These are phyloP conservation scores for Metroxylon sagu DNA, from an alignment of 176 grass and related monocot species.

Conservation along the genomic window DNA sequence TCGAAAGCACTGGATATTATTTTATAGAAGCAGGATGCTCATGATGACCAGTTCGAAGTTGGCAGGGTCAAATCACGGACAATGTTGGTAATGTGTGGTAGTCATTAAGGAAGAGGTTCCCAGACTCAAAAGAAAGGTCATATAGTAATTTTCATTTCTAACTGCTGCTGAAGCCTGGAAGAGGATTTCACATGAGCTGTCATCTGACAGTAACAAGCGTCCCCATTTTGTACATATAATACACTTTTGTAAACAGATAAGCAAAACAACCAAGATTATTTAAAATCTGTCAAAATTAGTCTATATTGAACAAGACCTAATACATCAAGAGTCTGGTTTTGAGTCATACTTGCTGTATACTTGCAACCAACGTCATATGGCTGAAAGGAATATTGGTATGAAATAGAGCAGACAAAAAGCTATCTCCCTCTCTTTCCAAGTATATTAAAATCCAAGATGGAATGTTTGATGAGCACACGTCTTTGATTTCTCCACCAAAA, in stretches of 20 bases:
- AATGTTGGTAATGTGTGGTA: no score
- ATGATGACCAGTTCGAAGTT: no score
- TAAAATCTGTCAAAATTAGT: slow-evolving; percentile 11
- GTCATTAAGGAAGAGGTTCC: no score
- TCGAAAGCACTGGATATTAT: no score
- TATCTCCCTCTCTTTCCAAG: slow-evolving; percentile 8
- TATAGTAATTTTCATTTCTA: slow-evolving; percentile 33
- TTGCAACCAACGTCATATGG: slow-evolving; percentile 40
- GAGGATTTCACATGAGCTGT: slow-evolving; percentile 11
- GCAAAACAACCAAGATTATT: no score
- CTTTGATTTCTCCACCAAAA: slow-evolving; percentile 91
- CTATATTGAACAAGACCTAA: slow-evolving; percentile 23
- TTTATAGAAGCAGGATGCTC: no score
- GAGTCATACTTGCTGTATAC: slow-evolving; percentile 45
- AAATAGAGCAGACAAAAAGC: slow-evolving; percentile 34
- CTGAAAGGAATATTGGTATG: slow-evolving; percentile 17
- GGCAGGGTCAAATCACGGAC: no score
- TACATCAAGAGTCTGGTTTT: slow-evolving; percentile 38
- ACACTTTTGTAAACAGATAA: slow-evolving; percentile 21
- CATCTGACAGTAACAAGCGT: slow-evolving; percentile 1
- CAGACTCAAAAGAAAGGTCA: slow-evolving; percentile 1
- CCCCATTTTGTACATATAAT: neutral
- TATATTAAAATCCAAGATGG: slow-evolving; percentile 2
- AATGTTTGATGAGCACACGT: slow-evolving; percentile 38
- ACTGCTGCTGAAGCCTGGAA: slow-evolving; percentile 52